Evolutionary conservation across 2,329 filamentous ascomycete genomes (phyloP).

Genomic region (Aspergillus ochraceus): DNA sequence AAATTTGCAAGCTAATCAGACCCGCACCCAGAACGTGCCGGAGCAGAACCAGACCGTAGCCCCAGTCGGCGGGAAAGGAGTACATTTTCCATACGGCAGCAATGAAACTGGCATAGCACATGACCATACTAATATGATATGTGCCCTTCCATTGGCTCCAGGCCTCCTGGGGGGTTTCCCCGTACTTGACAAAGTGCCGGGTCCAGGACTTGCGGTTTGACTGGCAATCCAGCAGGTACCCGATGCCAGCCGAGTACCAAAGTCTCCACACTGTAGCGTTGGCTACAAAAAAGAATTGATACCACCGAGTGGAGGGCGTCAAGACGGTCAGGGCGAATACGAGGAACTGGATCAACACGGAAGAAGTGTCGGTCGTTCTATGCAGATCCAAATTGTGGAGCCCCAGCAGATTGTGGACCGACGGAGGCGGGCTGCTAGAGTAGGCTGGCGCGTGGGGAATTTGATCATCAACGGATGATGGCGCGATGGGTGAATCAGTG

Average conservation of each 20-base stretch:
- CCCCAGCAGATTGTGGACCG: slow-evolving; percentile 82
- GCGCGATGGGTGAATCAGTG: slow-evolving; percentile 32
- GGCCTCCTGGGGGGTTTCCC: slow-evolving; percentile 84
- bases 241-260: slow-evolving; percentile 89
- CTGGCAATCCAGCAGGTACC: slow-evolving; percentile 79
- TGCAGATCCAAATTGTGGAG: slow-evolving; percentile 83
- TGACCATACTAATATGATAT: slow-evolving; percentile 87
- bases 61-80: slow-evolving; percentile 79
- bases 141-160: slow-evolving; percentile 98
- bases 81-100: slow-evolving; percentile 98
- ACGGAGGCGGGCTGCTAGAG: slow-evolving; percentile 56
- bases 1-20: slow-evolving; percentile 82
- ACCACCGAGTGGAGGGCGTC: slow-evolving; percentile 73
- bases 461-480: slow-evolving; percentile 35
- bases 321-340: slow-evolving; percentile 70
- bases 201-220: slow-evolving; percentile 94
- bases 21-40: slow-evolving; percentile 82
- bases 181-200: slow-evolving; percentile 94
- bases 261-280: slow-evolving; percentile 82
- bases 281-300: slow-evolving; percentile 75
- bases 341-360: slow-evolving; percentile 74
- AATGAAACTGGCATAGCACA: slow-evolving; percentile 86
- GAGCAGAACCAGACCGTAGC: slow-evolving; percentile 78
- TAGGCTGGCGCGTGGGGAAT: slow-evolving; percentile 43
- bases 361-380: slow-evolving; percentile 79